Conservation (phyloP, 2,329 filamentous ascomycete genomes). For the Cercospora citrullina region DNA sequence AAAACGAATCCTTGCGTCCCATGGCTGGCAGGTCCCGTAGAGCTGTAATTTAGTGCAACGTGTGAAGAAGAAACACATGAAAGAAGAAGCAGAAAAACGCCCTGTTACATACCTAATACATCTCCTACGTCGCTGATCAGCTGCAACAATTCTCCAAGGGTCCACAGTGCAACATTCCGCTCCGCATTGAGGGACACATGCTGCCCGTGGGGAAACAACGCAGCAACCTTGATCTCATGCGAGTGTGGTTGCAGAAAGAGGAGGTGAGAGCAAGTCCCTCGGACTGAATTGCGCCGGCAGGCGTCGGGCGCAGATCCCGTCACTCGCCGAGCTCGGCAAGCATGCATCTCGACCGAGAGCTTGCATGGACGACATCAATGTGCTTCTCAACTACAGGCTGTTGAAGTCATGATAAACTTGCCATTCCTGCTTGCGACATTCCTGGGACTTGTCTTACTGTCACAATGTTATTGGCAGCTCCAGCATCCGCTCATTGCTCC, state of each 20-base stretch:
- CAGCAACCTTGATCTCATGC: background rate
- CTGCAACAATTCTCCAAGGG: background rate
- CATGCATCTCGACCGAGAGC: background rate
- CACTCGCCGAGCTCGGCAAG: conserved; percentile 2
- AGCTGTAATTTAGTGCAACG: background rate
- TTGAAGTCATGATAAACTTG: background rate
- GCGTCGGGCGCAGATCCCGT: background rate
- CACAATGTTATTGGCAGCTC: background rate
- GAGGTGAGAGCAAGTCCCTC: background rate
- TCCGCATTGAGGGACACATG: conserved; percentile 11
- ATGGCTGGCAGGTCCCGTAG: background rate
- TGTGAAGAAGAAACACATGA: background rate
- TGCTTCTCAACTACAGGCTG: conserved; percentile 2
- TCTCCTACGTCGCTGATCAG: background rate
- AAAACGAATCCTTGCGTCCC: conserved; percentile 37
- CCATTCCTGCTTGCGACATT: background rate
- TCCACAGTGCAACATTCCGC: conserved; percentile 8
- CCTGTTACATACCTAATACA: conserved; percentile 1
- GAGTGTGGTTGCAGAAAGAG: background rate
- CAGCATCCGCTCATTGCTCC: background rate
- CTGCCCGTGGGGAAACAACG: conserved; percentile 3
- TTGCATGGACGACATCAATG: background rate
- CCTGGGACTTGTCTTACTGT: background rate
- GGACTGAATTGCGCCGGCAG: background rate
- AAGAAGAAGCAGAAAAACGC: background rate